Conservation (phyloP, 495 filamentous ascomycete genomes). For the Massariosphaeria phaeospora region DNA sequence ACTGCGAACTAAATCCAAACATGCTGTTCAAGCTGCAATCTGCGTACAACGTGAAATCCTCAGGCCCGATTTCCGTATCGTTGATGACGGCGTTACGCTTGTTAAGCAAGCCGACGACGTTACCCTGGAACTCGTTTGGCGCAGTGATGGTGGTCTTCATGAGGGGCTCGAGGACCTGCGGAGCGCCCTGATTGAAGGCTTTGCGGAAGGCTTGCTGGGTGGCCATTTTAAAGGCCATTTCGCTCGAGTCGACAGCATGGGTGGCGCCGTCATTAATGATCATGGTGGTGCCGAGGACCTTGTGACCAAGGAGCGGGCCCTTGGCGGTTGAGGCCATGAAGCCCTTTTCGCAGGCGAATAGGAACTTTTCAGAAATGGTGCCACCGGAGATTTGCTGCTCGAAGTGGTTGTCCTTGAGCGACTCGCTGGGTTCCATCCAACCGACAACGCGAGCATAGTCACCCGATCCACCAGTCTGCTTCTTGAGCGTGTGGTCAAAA, state of each 20-base stretch:
- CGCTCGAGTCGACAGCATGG: constrained; percentile 96
- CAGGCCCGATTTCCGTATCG: constrained; percentile 89
- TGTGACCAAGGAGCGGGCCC: constrained; percentile 90
- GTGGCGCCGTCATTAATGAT: constrained; percentile 94
- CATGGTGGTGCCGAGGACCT: constrained; percentile 84
- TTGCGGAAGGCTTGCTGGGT: constrained; percentile 97
- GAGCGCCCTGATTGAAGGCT: constrained; percentile 73
- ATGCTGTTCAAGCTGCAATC: constrained; percentile 92
- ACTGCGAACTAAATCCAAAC: constrained; percentile 90
- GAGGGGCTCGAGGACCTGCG: constrained; percentile 83
- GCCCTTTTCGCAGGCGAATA: constrained; percentile 93
- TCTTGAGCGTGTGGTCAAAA: constrained; percentile 93
- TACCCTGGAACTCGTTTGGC: constrained; percentile 96
- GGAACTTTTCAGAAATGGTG: constrained; percentile 90
- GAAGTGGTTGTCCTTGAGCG: constrained; percentile 72
- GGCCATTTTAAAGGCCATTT: constrained; percentile 96
- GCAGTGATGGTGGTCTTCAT: constrained; percentile 98
- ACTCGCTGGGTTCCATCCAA: constrained; percentile 79
- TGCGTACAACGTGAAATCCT: constrained; percentile 92
- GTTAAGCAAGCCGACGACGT: constrained; percentile 89
- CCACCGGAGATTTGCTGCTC: constrained; percentile 84
- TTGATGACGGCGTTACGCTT: constrained; percentile 93
- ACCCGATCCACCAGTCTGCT: constrained; percentile 93
- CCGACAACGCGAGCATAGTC: constrained; percentile 93
- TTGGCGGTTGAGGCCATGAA: constrained; percentile 80